Evolutionary conservation across 2,329 filamentous ascomycete species (phyloP).

Genomic region (Penicillium brasilianum): DNA sequence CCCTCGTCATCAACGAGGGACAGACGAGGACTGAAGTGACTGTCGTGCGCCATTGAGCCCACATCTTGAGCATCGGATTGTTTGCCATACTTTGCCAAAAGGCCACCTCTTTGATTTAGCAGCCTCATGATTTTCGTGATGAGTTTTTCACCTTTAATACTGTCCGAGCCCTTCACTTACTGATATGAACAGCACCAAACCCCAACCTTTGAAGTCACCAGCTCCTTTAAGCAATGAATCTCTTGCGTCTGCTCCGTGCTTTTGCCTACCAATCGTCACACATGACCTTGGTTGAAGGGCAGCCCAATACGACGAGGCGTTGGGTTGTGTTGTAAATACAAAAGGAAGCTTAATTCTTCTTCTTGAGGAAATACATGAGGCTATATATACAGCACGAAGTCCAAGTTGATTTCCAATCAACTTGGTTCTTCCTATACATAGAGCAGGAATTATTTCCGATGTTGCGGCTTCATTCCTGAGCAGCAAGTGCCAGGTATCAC

Average conservation of each 20-base stretch:
- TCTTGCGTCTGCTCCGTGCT: neutral
- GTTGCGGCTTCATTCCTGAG: too few relatives aligned
- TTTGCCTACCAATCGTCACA: neutral
- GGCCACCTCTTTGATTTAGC: too few relatives aligned
- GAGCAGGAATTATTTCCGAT: too few relatives aligned
- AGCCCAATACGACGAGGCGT: neutral
- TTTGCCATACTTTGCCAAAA: neutral
- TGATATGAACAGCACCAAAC: neutral
- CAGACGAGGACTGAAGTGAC: neutral
- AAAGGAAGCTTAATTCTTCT: too few relatives aligned
- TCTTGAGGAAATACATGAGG: too few relatives aligned
- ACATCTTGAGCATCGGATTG: neutral
- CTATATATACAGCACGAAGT: too few relatives aligned
- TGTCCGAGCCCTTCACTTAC: neutral
- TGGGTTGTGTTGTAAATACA: too few relatives aligned
- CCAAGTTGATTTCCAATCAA: too few relatives aligned
- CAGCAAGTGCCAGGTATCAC: too few relatives aligned
- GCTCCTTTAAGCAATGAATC: neutral
- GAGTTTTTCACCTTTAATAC: neutral
- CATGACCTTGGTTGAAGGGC: neutral
- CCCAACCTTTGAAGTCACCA: neutral
- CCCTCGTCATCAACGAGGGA: neutral
- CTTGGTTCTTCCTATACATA: too few relatives aligned
- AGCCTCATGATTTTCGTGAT: neutral
- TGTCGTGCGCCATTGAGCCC: neutral